A percentile compares a stretch with the other conserved stretches of the same genome.
phyloP scores from a whole-genome alignment of 1,139 yeast species.

The Kazachstania sp. region DNA sequence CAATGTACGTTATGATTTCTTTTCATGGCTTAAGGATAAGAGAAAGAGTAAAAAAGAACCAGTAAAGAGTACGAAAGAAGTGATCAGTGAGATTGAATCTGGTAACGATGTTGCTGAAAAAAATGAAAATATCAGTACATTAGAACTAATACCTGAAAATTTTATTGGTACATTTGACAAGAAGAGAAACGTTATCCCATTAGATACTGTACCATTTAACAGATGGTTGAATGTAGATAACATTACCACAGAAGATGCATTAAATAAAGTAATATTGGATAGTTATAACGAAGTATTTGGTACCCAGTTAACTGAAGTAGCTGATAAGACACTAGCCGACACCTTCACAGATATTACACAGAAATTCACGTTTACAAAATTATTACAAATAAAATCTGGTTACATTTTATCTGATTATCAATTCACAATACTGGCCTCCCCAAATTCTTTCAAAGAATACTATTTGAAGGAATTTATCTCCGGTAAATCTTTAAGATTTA shows the following conservation, averaged over 20 bases:
- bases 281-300: constrained; percentile 18
- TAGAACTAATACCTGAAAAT: constrained; percentile 23
- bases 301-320: constrained; percentile 3
- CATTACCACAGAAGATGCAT: constrained; percentile 19
- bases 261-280: constrained; percentile 25
- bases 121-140: constrained; percentile 1
- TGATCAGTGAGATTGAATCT: constrained; percentile 10
- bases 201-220: constrained; percentile 19
- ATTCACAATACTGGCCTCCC: constrained; percentile 43
- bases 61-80: constrained; percentile 8
- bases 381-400: constrained; percentile 52
- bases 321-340: constrained; percentile 11
- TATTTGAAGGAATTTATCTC: constrained; percentile 41
- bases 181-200: constrained; percentile 5
- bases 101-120: constrained; percentile 8
- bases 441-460: constrained; percentile 39
- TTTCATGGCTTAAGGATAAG: constrained; percentile 33
- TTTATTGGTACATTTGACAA: constrained; percentile 21
- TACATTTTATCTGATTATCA: constrained; percentile 58
- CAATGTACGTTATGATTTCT: constrained; percentile 22
- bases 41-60: constrained; percentile 13
- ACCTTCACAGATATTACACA: constrained; percentile 40
- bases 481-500: constrained; percentile 35
- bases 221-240: constrained; percentile 33
- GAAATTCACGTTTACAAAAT: constrained; percentile 53